Evolutionary conservation across 495 filamentous ascomycete genomes (phyloP), one percentile per base, ranked within the genome.

Genomic region (Annulohypoxylon nitens): DNA sequence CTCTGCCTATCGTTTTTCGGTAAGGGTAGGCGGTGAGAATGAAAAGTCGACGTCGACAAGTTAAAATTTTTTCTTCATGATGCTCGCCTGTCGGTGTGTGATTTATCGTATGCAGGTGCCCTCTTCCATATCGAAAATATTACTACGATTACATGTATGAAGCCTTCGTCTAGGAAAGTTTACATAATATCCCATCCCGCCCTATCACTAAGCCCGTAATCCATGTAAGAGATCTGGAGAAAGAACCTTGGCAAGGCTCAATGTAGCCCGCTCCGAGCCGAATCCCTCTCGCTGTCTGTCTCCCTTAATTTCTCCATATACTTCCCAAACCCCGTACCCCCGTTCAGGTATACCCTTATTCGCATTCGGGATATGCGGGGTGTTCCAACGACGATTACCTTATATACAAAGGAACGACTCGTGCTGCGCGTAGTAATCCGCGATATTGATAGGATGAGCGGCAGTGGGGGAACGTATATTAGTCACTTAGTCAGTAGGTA

Each of bases 361-460:
- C 54, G 48, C 60, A 36, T 64, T 62, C 64, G 67, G 72, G 68
- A 67, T 71, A 64, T 71, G 72, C 67, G 72, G 71, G 71, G 71
- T 70, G 67, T 75, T 71, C 63, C 47, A 75, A 55, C 54, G 62
- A 50, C 6, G 26, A 57, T 34, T 48, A 53, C n/a, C n/a, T n/a
- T n/a, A n/a, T 30, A 30, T 43, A 45, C 34, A 41, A 34, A 37
- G 57, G 67, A 62, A 62, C 50, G 26, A 20, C 41, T 41, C 54
- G 33, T 50, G 50, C 67, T 67, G 67, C 47, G 72, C 72, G 72
- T 75, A 75, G 72, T 75, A 75, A 75, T 75, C 67, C 5, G 58
- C 63, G 50, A 74, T 67, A 66, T 34, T n/a, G 43, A 45, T 45
- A 61, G 53, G 55, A 37, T 61, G 54, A n/a, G 33, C 9, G 11